Evolutionary conservation across 306 rosid genomes (phyloP).

Genomic region (Lathyrus tuberosus): DNA sequence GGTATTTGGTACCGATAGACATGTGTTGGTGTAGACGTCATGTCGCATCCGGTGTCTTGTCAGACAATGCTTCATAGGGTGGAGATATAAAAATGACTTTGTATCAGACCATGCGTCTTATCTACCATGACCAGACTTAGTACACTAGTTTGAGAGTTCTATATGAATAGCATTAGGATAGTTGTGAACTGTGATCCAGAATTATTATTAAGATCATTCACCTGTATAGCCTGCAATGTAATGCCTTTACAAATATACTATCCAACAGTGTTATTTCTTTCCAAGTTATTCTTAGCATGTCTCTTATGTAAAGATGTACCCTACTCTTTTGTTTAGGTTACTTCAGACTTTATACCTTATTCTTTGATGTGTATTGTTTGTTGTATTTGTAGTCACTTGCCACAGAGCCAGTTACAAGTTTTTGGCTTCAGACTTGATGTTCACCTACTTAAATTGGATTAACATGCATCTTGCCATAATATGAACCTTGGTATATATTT

Average conservation of each 20-base stretch:
- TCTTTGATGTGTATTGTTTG: constrained; percentile 4
- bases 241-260: constrained; percentile 1
- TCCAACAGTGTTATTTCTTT: constrained; percentile 2
- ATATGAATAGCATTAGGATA: background rate
- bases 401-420: constrained; percentile 3
- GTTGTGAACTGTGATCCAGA: constrained; percentile 12
- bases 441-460: background rate
- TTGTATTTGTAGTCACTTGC: background rate
- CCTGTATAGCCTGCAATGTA: background rate
- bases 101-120: background rate
- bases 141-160: background rate
- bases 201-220: background rate
- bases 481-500: background rate
- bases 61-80: background rate
- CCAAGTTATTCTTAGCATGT: background rate
- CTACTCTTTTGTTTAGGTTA: constrained; percentile 11
- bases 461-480: background rate
- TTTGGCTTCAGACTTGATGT: constrained; percentile 10
- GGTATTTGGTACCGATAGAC: background rate
- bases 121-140: background rate
- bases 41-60: too few species aligned
- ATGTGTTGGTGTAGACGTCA: background rate
- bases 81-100: background rate
- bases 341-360: background rate
- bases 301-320: background rate